Base-by-base conservation (phyloP, 2,329 filamentous ascomycete species). In the Ophiosphaerella narmari region DNA sequence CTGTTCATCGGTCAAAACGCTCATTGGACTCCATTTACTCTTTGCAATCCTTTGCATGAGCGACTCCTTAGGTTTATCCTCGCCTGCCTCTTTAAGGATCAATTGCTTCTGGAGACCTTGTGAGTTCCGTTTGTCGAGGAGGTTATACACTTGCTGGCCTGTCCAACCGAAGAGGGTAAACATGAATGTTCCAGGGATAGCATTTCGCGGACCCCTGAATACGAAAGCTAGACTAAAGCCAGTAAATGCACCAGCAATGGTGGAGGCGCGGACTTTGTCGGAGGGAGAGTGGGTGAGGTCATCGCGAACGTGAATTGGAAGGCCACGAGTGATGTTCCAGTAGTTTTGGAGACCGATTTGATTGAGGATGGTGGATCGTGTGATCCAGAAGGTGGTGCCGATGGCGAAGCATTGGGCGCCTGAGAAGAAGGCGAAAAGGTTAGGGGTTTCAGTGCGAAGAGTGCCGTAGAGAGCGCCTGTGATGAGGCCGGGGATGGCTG, bases 331-430 rank as follows among this genome's bases (percentile, higher is more conserved):
- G 13, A 49, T 21, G 16, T 62, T 62, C 60, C 58, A 68, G 66
- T 66, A 67, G 50, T 70, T 72, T 2, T 41, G 23, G 2, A 74
- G 58, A 6, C 69, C 67, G 14, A 55, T 52, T 5, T 54, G 57
- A 40, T 71, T 62, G 21, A 80, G 69, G 18, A 79, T 60, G 9
- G 68, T 57, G n/a, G 67, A 63, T 9, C 77, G 72, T 23, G 64
- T 78, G 86, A 88, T 86, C 80, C 86, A 93, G 69, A 87, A 97
- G 13, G 84, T 88, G 39, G 82, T 84, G 32, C 90, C 90, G 34
- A 95, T 80, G 36, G 84, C 81, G 72, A 90, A 90, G 84, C 90
- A 96, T 75, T 96, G 91, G 35, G 90, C 78, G 14, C 90, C 88
- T 18, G 87, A 86, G 33, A 86, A 81, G 11, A 87, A 61, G 0